Conservation (phyloP, 1,284 basidiomycete species). For the Pseudozyma thailandica region DNA sequence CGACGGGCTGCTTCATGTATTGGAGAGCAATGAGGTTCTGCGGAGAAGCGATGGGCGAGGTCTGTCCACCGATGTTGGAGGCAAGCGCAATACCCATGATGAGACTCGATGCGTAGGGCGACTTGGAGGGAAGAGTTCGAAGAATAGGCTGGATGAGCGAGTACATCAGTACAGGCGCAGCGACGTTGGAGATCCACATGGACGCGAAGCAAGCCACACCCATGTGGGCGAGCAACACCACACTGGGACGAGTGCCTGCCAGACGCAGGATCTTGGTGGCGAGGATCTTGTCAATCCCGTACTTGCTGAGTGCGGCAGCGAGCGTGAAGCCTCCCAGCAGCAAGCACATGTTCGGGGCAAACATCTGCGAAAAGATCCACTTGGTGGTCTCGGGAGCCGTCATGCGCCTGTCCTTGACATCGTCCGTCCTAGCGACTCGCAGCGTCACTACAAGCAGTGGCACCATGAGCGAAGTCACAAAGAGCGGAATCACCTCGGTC, state of each 20-base stretch:
- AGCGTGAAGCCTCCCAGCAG: conserved; percentile 91
- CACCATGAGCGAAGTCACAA: conserved; percentile 91
- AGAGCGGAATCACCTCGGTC: conserved; percentile 95
- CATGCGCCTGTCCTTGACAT: conserved; percentile 74
- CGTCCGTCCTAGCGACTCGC: conserved; percentile 79
- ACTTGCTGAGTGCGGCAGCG: conserved; percentile 94
- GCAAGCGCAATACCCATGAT: conserved; percentile 96
- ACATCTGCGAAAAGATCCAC: conserved; percentile 76
- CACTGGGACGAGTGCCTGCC: conserved; percentile 86
- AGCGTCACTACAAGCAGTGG: conserved; percentile 89
- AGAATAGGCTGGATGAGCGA: conserved; percentile 97
- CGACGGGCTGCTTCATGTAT: conserved; percentile 85
- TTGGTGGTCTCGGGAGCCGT: conserved; percentile 81
- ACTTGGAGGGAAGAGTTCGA: conserved; percentile 86
- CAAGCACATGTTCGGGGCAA: conserved; percentile 87
- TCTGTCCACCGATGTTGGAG: conserved; percentile 97
- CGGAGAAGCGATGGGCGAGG: conserved; percentile 89
- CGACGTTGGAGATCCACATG: conserved; percentile 99
- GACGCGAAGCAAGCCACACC: conserved; percentile 94
- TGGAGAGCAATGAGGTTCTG: conserved; percentile 94
- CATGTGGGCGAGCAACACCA: conserved; percentile 94
- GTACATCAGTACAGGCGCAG: conserved; percentile 96
- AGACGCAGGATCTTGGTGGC: conserved; percentile 91
- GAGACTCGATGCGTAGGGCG: conserved; percentile 87
- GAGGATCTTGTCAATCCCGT: conserved; percentile 88